Evolutionary conservation across 2,329 filamentous ascomycete species (phyloP), one percentile per base, ranked within the genome.

Genomic region (Pleurostoma richardsiae): DNA sequence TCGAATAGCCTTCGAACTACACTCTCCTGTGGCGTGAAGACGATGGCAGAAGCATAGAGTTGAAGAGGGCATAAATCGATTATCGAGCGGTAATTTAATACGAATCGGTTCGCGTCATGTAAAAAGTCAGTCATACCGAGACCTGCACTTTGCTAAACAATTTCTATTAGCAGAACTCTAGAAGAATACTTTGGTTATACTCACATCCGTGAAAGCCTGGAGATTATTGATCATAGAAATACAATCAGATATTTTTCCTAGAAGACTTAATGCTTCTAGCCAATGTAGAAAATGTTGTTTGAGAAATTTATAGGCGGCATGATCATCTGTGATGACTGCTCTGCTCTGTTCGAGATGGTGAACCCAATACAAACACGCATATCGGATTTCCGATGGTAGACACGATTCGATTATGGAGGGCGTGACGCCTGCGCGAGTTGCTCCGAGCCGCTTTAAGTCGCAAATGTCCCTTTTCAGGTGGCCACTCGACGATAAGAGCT

Each of bases 271-370:
- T 5, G 59, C 63, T 52, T 72, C 67, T 2, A 72, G 50, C 69
- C 67, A 72, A 44, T 73, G 56, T 3, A 73, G 65, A 43, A 72
- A 57, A 51, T 71, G 63, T 11, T 50, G 7, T 10, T 56, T 48
- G 4, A 74, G 53, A 50, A 74, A 74, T 1, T 43, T 2, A 43
- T 69, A 50, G 5, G 60, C 57, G 28, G 52, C 27, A 41, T 59
- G 54, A 27, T 50, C 49, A 51, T 65, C 56, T 50, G 43, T 49
- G 42, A 65, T 56, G 38, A 50, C 51, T 44, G 47, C 30, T 42
- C 48, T 51, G 52, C 59, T 60, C 30, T 56, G 45, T 49, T 58
- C 48, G 7, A 57, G 45, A 45, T 72, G 68, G n/a, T 62, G 33
- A 8, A 36, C 33, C 33, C 66, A 73, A 49, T 70, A 68, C 2